phyloP scores from a whole-genome alignment of 139 green algal genomes.

The Picochlorum sp. region DNA sequence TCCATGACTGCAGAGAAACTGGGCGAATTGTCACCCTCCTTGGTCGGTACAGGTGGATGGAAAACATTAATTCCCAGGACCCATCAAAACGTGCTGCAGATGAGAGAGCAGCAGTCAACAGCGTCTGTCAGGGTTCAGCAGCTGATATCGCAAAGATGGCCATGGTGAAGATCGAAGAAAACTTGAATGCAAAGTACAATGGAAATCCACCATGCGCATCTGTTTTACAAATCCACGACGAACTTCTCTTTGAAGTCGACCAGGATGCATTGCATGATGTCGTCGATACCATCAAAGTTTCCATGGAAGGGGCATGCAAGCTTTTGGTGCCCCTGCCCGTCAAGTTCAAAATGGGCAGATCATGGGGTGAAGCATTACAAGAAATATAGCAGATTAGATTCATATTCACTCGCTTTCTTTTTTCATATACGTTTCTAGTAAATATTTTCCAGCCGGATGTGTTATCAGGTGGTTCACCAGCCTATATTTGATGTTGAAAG shows the following conservation, averaged over 20 bases:
- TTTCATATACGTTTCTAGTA: conserved; percentile 39
- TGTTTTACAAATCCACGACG: conserved; percentile 71
- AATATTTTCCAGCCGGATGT: conserved; percentile 56
- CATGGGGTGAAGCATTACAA: conserved; percentile 47
- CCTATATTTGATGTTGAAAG: conserved; percentile 59
- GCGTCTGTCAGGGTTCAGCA: conserved; percentile 53
- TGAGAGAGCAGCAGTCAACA: conserved; percentile 67
- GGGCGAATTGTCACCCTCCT: conserved; percentile 46
- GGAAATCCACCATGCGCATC: neutral
- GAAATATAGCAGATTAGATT: neutral
- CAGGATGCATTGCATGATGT: conserved; percentile 20
- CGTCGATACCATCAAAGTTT: conserved; percentile 28
- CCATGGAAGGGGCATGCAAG: conserved; percentile 46
- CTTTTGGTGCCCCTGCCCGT: conserved; percentile 60
- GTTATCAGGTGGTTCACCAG: conserved; percentile 75
- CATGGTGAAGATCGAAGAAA: conserved; percentile 37
- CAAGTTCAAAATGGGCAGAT: conserved; percentile 49
- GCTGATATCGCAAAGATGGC: conserved; percentile 69
- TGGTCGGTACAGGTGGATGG: conserved; percentile 45
- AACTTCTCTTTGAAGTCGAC: conserved; percentile 75
- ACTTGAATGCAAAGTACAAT: neutral
- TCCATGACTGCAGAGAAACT: conserved; percentile 28
- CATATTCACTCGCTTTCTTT: too few relatives aligned
- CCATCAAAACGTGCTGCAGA: conserved; percentile 13
- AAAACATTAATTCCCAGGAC: conserved; percentile 30